phyloP scores from a whole-genome alignment of 1,284 basidiomycete species.

The Ustilago sp. region DNA sequence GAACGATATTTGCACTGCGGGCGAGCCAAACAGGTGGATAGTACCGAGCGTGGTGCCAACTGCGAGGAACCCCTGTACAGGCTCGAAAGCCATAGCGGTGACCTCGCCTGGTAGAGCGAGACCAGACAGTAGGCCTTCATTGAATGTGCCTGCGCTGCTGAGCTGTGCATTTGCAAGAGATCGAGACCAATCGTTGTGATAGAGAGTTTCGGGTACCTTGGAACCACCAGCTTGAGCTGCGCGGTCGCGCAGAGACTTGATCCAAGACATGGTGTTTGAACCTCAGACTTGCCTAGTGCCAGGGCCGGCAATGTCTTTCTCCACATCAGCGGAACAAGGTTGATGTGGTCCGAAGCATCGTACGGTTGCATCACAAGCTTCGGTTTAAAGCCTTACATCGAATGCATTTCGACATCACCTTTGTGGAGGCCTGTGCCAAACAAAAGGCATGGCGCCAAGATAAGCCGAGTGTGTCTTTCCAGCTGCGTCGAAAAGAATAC shows the following conservation, averaged over 20 bases:
- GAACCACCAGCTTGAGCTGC: conserved; percentile 30
- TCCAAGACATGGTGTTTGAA: conserved; percentile 36
- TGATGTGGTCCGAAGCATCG: no score
- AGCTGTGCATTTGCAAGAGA: conserved; percentile 47
- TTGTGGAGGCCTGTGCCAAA: background rate
- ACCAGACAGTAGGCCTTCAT: conserved; percentile 61
- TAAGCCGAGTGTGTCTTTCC: background rate
- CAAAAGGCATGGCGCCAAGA: background rate
- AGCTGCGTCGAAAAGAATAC: background rate
- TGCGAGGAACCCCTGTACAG: conserved; percentile 75
- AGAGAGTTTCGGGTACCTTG: conserved; percentile 37
- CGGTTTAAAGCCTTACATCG: background rate
- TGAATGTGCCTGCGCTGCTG: conserved; percentile 53
- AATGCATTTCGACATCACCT: background rate
- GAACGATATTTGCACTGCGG: conserved; percentile 75
- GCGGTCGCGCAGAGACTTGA: conserved; percentile 40
- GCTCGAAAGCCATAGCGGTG: conserved; percentile 66
- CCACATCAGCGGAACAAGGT: no score
- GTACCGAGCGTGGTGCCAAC: conserved; percentile 75
- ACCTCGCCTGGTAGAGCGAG: conserved; percentile 68
- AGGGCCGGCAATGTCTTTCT: no score
- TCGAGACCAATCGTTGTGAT: conserved; percentile 46
- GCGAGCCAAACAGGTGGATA: conserved; percentile 77
- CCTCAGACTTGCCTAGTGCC: conserved; percentile 11
- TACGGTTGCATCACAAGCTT: background rate